phyloP scores from a whole-genome alignment of 1,139 yeast species.

The Suhomyces yuchorum region DNA sequence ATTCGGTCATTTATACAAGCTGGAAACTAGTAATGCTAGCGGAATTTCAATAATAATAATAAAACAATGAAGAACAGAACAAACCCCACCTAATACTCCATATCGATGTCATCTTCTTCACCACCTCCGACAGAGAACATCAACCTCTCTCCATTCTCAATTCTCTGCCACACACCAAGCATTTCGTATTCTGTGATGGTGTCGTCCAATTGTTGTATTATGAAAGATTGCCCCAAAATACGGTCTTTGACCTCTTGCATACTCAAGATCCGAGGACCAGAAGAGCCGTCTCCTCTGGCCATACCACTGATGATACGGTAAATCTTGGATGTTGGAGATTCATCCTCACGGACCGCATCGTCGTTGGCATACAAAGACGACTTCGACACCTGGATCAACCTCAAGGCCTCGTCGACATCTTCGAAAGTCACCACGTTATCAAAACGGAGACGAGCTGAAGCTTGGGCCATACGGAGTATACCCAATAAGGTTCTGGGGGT shows the following conservation, averaged over 20 bases:
- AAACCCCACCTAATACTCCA: slow-evolving; percentile 21
- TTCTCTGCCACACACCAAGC: slow-evolving; percentile 75
- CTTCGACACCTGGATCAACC: slow-evolving; percentile 84
- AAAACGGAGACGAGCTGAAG: slow-evolving; percentile 87
- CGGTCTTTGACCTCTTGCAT: slow-evolving; percentile 63
- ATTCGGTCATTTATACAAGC: neutral
- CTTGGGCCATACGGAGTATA: slow-evolving; percentile 90
- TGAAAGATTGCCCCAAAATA: slow-evolving; percentile 82
- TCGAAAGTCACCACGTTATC: slow-evolving; percentile 66
- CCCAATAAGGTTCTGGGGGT: slow-evolving; percentile 95
- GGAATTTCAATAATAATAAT: slow-evolving; percentile 1
- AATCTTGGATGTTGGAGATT: slow-evolving; percentile 57
- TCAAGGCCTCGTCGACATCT: slow-evolving; percentile 95
- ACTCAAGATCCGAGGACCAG: slow-evolving; percentile 46
- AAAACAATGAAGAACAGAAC: slow-evolving; percentile 13
- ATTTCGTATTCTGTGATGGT: slow-evolving; percentile 75
- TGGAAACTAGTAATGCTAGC: neutral
- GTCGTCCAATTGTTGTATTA: slow-evolving; percentile 72
- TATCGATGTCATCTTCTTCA: slow-evolving; percentile 21
- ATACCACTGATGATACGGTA: slow-evolving; percentile 59
- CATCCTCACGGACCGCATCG: slow-evolving; percentile 52
- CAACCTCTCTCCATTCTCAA: slow-evolving; percentile 64
- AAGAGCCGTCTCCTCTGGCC: slow-evolving; percentile 51
- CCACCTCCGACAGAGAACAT: slow-evolving; percentile 35
- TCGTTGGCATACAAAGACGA: slow-evolving; percentile 68